Percentiles rank a stretch among this genome's conserved stretches.
Evolutionary conservation across 148 eudicot species (phyloP).

Genomic region (Diospyros lotus): DNA sequence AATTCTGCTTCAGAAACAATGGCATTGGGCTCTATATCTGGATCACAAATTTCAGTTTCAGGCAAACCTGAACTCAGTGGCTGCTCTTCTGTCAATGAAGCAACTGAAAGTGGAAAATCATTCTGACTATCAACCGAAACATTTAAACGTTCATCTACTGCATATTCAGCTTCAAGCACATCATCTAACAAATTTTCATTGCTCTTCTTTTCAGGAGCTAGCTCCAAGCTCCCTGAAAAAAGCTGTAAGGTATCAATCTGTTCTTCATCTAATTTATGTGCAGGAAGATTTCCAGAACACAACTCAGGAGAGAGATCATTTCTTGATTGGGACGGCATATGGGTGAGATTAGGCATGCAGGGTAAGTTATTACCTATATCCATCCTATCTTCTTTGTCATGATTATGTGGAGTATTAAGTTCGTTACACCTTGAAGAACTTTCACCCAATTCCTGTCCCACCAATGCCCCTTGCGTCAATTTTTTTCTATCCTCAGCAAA

Average conservation of each 20-base stretch:
- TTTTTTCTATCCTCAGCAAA: too few species aligned
- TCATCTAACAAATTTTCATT: slow-evolving; percentile 10
- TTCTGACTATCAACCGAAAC: slow-evolving; percentile 12
- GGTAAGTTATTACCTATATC: slow-evolving; percentile 13
- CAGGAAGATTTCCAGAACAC: slow-evolving; percentile 19
- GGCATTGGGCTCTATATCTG: slow-evolving; percentile 17
- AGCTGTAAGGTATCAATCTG: slow-evolving; percentile 19
- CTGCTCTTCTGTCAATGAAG: slow-evolving; percentile 23
- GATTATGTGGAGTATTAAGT: slow-evolving; percentile 6
- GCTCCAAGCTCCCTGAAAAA: slow-evolving; percentile 16
- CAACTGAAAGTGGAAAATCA: slow-evolving; percentile 14
- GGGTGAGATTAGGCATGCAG: slow-evolving; percentile 11
- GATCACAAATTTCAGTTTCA: slow-evolving; percentile 17
- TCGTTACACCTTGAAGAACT: slow-evolving; percentile 17
- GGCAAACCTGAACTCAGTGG: slow-evolving; percentile 12
- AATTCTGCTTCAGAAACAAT: not conserved
- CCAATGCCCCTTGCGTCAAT: too few species aligned
- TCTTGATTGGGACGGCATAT: slow-evolving; percentile 13
- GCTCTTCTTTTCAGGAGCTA: slow-evolving; percentile 14
- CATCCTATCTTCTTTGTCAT: slow-evolving; percentile 15
- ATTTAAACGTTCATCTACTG: slow-evolving; percentile 12
- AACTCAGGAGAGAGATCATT: slow-evolving; percentile 14
- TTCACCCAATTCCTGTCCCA: slow-evolving; percentile 20
- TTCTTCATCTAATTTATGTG: slow-evolving; percentile 26
- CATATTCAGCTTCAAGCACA: slow-evolving; percentile 21